Percentiles rank a stretch among this genome's conserved stretches.
These are phyloP conservation scores for Salvia miltiorrhiza DNA, from an alignment of 257 asterid species.

Conservation along the genomic window DNA sequence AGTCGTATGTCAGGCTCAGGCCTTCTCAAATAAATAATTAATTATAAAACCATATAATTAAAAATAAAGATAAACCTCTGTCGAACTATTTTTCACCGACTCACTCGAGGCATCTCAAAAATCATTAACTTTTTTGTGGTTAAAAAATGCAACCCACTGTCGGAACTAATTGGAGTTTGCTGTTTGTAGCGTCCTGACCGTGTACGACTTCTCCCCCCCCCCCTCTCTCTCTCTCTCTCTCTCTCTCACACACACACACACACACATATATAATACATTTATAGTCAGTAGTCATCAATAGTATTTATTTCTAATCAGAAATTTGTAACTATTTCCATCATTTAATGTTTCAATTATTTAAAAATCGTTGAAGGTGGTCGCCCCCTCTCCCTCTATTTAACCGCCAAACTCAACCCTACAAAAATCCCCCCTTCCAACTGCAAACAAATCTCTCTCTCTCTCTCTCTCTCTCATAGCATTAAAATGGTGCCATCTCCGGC, in stretches of 20 bases:
- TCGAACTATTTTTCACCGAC: background rate
- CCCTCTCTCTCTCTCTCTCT: too few species aligned
- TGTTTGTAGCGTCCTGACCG: conserved; percentile 22
- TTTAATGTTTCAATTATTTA: background rate
- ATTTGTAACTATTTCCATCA: background rate
- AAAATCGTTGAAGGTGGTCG: conserved; percentile 20
- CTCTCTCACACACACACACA: too few species aligned
- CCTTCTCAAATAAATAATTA: too few species aligned
- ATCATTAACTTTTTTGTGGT: too few species aligned
- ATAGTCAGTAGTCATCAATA: background rate
- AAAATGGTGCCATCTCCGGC: conserved; percentile 41
- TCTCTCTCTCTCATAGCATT: background rate
- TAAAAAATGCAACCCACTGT: conserved; percentile 10
- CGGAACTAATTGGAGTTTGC: conserved; percentile 31
- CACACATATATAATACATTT: background rate
- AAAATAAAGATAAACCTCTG: too few species aligned
- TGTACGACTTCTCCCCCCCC: background rate
- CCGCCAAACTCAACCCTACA: conserved; percentile 23
- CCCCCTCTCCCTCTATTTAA: conserved; percentile 24
- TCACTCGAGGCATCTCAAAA: background rate
- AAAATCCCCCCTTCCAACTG: conserved; percentile 10
- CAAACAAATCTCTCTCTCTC: background rate
- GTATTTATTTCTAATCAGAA: background rate
- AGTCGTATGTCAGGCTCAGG: too few species aligned
- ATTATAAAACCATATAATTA: background rate